Base-by-base conservation (phyloP, 176 grass and related monocot genomes). In the Ampelocalamus luodianensis region DNA sequence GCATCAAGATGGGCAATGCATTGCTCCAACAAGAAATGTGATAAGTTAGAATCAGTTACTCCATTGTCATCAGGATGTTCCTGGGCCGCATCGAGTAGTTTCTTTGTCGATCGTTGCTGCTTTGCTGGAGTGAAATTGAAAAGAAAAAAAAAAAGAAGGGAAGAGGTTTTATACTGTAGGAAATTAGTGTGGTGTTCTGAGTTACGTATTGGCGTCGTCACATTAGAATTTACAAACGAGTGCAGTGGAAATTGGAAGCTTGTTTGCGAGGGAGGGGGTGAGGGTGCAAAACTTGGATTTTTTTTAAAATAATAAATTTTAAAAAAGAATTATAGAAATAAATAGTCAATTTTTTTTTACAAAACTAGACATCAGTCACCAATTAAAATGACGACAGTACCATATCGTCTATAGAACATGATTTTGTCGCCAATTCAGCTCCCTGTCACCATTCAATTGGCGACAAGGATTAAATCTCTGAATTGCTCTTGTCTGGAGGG, bases 21-120 rank as follows among this genome's bases (percentile, higher is more conserved):
- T 45, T 55, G 72, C 22, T 29, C 58, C 22, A 86, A 39, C 56
- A 86, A 39, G 65, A 55, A 79, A 17, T 61, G 3, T 14, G 8
- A 77, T 6, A 10, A 32, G 22, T 10, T 54, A 42, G 32, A 83
- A 1, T 42, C 46, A 34, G 63, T 63, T 40, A 7, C 69, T 45
- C 10, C 56, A 14, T 32, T 59, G 76, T 18, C 48, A 36, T 61
- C 54, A 32, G 60, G 46, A 40, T 40, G 60, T 26, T 79, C 39
- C 54, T 56, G 20, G 46, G 46, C 14, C 13, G 29, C 13, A 6
- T 65, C 62, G 15, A 67, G 23, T 10, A 5, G 50, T 83, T 49
- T 8, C 20, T 67, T 63, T 10, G 32, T 69, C 15, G 14, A 79
- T n/a, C 20, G 10, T 69, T 24, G 69, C 32, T 78, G 49, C 59